Base-by-base conservation (phyloP, 129 eudicot species). In the Flaveria bidentis region DNA sequence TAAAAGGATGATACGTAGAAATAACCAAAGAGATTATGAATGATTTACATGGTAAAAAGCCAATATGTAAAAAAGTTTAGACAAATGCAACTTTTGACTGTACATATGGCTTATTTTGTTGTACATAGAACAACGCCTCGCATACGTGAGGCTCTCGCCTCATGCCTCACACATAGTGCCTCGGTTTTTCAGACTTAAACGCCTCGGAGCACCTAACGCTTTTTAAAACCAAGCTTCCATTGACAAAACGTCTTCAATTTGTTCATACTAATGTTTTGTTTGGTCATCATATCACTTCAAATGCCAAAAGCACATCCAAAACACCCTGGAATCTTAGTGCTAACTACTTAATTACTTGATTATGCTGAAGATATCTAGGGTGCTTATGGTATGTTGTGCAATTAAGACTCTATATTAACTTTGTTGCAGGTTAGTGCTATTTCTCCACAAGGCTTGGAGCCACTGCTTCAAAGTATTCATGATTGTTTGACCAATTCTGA, bases 381-480 rank as follows among this genome's bases (percentile, higher is more conserved):
- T 63, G 72, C 62, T 25, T 62, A 50, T 49, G 52, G 42, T 42
- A 76, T 67, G 74, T 60, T 58, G 62, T 70, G 64, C 53, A 46
- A 28, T 9, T 72, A 63, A 58, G 71, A 63, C 69, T 25, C 53
- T 44, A 42, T 25, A 28, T 68, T 53, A 41, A 64, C 18, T 75
- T 52, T 81, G 28, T 79, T 83, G 73, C 83, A 93, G 98, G 96
- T 91, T 76, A 93, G 98, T 58, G 98, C 97, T 63, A 87, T 93
- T 42, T 86, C 96, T 78, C 93, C 96, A 5, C 97, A 85, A 77
- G 91, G 84, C 45, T 75, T 90, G 85, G 97, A 93, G 74, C 66
- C 93, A 22, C 66, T 93, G 85, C 83, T 93, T 81, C 97, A 91
- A 78, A 85, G 93, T 77, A 87, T 93, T 75, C 98, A 88, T 14